Base-by-base conservation (phyloP, 2,329 filamentous ascomycete species). In the Orbilia oligospora region DNA sequence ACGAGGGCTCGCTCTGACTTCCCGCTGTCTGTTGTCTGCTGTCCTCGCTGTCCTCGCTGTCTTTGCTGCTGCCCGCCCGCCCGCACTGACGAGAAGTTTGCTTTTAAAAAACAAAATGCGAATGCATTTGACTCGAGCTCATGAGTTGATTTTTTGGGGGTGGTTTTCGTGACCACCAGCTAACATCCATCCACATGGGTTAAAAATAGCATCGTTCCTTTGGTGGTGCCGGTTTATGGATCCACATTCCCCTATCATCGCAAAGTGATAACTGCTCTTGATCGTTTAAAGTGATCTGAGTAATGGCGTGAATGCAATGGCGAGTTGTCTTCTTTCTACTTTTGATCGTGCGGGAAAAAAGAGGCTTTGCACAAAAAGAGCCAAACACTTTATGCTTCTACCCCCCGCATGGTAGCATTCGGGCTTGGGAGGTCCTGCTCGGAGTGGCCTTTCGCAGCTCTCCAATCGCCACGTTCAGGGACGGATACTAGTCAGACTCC, bases 381-480 rank as follows among this genome's bases (percentile, higher is more conserved):
- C 30, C 22, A 30, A 48, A 61, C 48, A 30, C 56, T 36, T 56
- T 56, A 70, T 70, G 63, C 22, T 41, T 44, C 48, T 64, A 65
- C 36, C 55, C 55, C 56, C 69, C 56, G 56, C 66, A 70, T 38
- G 69, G 56, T 71, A 71, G 48, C 69, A 61, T 49, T 48, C 55
- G 41, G 61, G 61, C 41, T 65, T 65, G 41, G 48, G 38, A 48
- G 55, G 44, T 64, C 46, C 68, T 61, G 56, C 20, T 61, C 56
- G 33, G 56, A 71, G 49, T 55, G 48, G 30, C 46, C 61, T 65
- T 66, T 66, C 41, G 46, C 30, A 66, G 46, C 63, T 66, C 41
- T 51, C 44, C 63, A 48, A 51, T 65, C 61, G 70, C 70, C 70
- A 73, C 70, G 70, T 73, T 73, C 70, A 73, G 69, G 69, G 48